These are phyloP conservation scores for Phyllosticta paracitricarpa DNA, from an alignment of 2,329 filamentous ascomycete genomes.

Conservation along the genomic window DNA sequence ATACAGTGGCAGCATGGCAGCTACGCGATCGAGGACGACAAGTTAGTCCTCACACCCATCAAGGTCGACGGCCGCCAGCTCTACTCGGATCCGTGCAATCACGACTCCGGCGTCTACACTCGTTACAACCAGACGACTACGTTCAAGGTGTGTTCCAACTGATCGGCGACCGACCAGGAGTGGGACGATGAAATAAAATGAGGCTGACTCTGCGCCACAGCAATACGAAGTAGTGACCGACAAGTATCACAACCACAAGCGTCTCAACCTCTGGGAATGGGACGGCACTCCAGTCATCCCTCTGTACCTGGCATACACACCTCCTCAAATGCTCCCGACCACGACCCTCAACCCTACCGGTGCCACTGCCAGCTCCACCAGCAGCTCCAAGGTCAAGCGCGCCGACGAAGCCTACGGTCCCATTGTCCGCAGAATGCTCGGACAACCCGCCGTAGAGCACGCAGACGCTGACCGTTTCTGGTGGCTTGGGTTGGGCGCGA, in stretches of 20 bases:
- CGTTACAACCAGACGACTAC: constrained; percentile 56
- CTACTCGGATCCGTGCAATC: constrained; percentile 53
- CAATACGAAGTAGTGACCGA: constrained; percentile 42
- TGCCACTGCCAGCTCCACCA: constrained; percentile 26
- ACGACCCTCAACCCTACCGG: constrained; percentile 51
- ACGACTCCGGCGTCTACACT: constrained; percentile 47
- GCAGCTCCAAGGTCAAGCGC: constrained; percentile 26
- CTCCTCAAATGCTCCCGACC: constrained; percentile 61
- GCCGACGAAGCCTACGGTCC: constrained; percentile 26
- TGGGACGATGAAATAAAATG: background rate
- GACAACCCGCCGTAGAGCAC: constrained; percentile 20
- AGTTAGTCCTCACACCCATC: constrained; percentile 50
- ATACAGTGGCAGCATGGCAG: constrained; percentile 67
- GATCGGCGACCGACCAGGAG: background rate
- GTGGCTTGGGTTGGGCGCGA: constrained; percentile 42
- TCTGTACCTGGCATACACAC: constrained; percentile 53
- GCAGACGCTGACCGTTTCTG: constrained; percentile 37
- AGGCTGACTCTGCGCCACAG: constrained; percentile 19
- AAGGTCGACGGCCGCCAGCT: constrained; percentile 58
- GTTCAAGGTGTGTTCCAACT: constrained; percentile 42
- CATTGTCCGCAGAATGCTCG: constrained; percentile 30
- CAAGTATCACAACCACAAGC: constrained; percentile 49
- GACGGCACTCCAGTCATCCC: constrained; percentile 58
- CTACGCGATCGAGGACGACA: constrained; percentile 46
- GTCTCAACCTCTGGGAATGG: constrained; percentile 54